Evolutionary conservation across 2,329 filamentous ascomycete species (phyloP), one percentile per base, ranked within the genome.

Genomic region (Periconia sp.): DNA sequence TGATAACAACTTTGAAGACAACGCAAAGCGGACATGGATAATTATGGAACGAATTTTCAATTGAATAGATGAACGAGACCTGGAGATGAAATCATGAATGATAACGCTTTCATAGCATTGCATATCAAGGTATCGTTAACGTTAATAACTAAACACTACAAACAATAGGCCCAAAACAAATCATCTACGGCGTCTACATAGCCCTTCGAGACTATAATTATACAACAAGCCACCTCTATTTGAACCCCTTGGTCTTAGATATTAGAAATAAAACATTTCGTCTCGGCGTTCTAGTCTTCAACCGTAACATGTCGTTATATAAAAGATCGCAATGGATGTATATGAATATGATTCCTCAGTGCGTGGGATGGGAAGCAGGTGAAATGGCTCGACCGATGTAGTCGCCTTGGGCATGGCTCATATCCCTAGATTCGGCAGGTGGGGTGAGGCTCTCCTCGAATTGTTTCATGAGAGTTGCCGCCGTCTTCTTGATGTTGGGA

Each of bases 381-480:
- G 67, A 62, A 10, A 58, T 59, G 10, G 68, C 66, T 53, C 66
- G 65, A 15, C 69, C 69, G 52, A 73, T 63, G 59, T 72, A 73
- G 52, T 73, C 71, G 37, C 70, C 71, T 47, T 66, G 68, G 17
- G 65, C 61, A 50, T 71, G 69, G 50, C 58, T 66, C 8, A 63
- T 49, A 23, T 63, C 61, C 43, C 70, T 56, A 17, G 70, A 67
- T 60, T 73, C 69, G 2, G 71, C 65, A 8, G 71, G 68, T 8
- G 85, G 80, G 2, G 82, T 85, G 14, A 92, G 77, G 60, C 84
- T 90, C 72, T 86, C 90, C 77, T 97, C 93, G 90, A 91, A 96
- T 69, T 96, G 92, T 59, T 87, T 89, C 85, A 97, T 91, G 53
- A 96, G 80, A 57, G 88, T 89, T 35, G 87, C 89, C n/a, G 92